A percentile compares a stretch with the other conserved stretches of the same genome.
Evolutionary conservation across 768 basidiomycete species (phyloP).

Genomic region (Ephemerocybe angulata): DNA sequence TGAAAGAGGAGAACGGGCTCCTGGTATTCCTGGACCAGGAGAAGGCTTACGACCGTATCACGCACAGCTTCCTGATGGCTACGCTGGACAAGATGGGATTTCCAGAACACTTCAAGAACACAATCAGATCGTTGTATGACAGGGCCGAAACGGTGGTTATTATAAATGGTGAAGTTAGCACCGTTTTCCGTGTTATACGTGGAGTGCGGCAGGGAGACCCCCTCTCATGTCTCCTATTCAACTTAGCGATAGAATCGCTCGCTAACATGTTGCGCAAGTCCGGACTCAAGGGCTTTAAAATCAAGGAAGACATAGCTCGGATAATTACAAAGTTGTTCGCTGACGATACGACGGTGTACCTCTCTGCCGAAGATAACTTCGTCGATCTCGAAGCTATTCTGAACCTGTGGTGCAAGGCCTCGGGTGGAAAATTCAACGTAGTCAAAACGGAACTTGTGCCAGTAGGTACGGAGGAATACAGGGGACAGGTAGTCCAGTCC

Average conservation of each 20-base stretch:
- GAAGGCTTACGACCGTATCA: slow-evolving; percentile 20
- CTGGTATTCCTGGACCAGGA: slow-evolving; percentile 30
- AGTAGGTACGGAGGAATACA: slow-evolving; percentile 21
- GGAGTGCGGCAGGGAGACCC: slow-evolving; percentile 37
- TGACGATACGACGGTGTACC: slow-evolving; percentile 38
- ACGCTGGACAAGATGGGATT: slow-evolving; percentile 19
- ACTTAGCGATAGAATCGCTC: slow-evolving; percentile 39
- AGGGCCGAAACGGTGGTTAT: slow-evolving; percentile 26
- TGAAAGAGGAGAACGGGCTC: slow-evolving; percentile 17
- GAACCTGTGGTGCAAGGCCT: slow-evolving; percentile 35
- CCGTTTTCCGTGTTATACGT: slow-evolving; percentile 20
- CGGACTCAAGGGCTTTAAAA: slow-evolving; percentile 19
- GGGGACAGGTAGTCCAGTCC: not conserved
- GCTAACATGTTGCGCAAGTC: slow-evolving; percentile 27
- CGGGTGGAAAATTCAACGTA: slow-evolving; percentile 38
- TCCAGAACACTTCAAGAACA: slow-evolving; percentile 24
- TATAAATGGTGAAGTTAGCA: slow-evolving; percentile 29
- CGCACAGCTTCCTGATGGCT: slow-evolving; percentile 28
- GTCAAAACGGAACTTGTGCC: slow-evolving; percentile 40
- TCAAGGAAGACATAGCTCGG: not conserved
- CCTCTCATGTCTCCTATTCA: slow-evolving; percentile 37
- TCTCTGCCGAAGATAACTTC: slow-evolving; percentile 26
- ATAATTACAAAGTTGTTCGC: slow-evolving; percentile 30
- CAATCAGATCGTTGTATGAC: slow-evolving; percentile 25
- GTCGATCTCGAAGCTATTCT: slow-evolving; percentile 25